phyloP scores from a whole-genome alignment of 768 basidiomycete species.

The Phaeolepiota aurea region DNA sequence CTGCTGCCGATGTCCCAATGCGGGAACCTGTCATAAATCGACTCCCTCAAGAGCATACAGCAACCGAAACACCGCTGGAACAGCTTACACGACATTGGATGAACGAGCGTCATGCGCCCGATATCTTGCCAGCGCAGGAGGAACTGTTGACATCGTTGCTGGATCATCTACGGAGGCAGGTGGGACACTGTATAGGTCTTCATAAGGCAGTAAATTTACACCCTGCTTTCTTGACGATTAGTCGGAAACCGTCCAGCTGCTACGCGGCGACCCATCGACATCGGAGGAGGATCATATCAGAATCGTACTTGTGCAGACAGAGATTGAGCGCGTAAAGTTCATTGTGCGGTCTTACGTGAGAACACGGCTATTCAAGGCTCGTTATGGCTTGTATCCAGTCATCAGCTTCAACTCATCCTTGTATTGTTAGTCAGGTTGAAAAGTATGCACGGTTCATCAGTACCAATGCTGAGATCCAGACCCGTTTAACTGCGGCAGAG shows the following conservation, averaged over 20 bases:
- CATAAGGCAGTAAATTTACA: slow-evolving; percentile 5
- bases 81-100: slow-evolving; percentile 77
- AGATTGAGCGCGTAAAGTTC: slow-evolving; percentile 91
- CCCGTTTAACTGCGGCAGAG: slow-evolving; percentile 76
- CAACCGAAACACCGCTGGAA: slow-evolving; percentile 52
- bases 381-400: slow-evolving; percentile 25
- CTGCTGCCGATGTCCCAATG: slow-evolving; percentile 22
- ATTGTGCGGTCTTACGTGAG: slow-evolving; percentile 85
- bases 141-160: slow-evolving; percentile 55
- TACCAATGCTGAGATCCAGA: slow-evolving; percentile 61
- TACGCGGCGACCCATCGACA: slow-evolving; percentile 74
- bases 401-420: slow-evolving; percentile 6
- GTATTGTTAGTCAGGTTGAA: slow-evolving; percentile 55
- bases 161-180: slow-evolving; percentile 79
- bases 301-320: slow-evolving; percentile 89
- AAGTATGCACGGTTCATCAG: slow-evolving; percentile 77
- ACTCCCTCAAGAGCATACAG: slow-evolving; percentile 5
- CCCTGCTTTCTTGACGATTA: slow-evolving; percentile 19
- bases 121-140: slow-evolving; percentile 69
- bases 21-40: slow-evolving; percentile 11
- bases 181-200: slow-evolving; percentile 24
- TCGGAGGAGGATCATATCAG: slow-evolving; percentile 92
- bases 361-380: slow-evolving; percentile 82
- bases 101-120: slow-evolving; percentile 78
- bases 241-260: slow-evolving; percentile 70